Conservation (phyloP, 2,329 filamentous ascomycete species). For the Lachnellula arida region DNA sequence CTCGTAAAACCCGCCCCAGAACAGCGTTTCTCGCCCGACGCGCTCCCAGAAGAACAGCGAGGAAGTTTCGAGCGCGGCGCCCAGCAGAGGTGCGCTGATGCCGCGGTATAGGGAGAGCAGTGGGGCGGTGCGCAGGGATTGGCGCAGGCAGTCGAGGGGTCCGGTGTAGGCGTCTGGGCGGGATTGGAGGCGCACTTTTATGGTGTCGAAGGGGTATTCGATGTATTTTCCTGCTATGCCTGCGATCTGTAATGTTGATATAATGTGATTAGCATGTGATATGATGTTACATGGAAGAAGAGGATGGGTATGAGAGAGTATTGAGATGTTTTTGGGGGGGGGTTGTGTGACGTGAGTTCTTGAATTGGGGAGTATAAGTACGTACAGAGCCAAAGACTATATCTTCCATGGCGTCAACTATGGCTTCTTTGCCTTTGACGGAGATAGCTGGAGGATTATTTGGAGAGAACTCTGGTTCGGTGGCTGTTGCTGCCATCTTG, state of each 20-base stretch:
- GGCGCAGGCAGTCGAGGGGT: conserved; percentile 87
- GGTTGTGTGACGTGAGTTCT: too few relatives aligned
- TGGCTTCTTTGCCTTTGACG: conserved; percentile 22
- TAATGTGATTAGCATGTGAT: neutral
- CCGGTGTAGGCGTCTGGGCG: conserved; percentile 86
- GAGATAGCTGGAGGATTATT: conserved; percentile 6
- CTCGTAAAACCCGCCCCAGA: conserved; percentile 44
- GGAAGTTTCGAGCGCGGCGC: conserved; percentile 88
- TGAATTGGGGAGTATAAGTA: neutral
- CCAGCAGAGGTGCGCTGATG: conserved; percentile 84
- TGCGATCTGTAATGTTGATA: conserved; percentile 51
- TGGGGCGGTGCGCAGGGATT: conserved; percentile 78
- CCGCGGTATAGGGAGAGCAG: conserved; percentile 75
- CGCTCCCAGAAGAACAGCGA: conserved; percentile 90
- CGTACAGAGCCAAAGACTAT: conserved; percentile 81
- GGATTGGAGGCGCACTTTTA: conserved; percentile 97
- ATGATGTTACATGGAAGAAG: too few relatives aligned
- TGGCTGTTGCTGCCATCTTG: conserved; percentile 23
- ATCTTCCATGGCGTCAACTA: conserved; percentile 68
- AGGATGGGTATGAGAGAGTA: too few relatives aligned
- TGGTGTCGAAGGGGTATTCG: conserved; percentile 97
- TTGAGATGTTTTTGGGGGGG: too few relatives aligned
- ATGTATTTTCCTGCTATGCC: conserved; percentile 92
- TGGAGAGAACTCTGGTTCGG: conserved; percentile 19
- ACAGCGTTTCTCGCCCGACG: conserved; percentile 63